These are phyloP conservation scores for Penicillium sp. DNA, from an alignment of 2,329 filamentous ascomycete genomes.

Conservation along the genomic window DNA sequence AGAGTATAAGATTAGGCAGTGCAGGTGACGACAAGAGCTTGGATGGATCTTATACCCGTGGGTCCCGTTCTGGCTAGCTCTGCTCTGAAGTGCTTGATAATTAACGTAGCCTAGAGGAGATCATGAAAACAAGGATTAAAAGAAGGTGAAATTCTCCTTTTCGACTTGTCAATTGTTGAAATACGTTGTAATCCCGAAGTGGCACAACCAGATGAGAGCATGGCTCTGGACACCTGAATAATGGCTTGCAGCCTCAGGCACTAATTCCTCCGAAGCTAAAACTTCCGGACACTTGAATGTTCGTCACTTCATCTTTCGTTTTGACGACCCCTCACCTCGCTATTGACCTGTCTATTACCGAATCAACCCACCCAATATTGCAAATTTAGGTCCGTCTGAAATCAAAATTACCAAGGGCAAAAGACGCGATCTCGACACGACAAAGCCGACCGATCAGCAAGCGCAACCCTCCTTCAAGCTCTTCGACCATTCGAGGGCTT, in stretches of 20 bases:
- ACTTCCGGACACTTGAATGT: constrained; percentile 3
- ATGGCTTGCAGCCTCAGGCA: constrained; percentile 19
- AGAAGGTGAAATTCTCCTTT: too few species aligned
- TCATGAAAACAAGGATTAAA: too few species aligned
- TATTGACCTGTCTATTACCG: neutral
- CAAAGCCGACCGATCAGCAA: neutral
- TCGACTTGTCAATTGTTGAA: too few species aligned
- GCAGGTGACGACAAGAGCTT: neutral
- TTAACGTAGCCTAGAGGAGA: neutral
- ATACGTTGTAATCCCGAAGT: neutral
- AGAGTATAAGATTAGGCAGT: neutral
- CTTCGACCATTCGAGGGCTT: neutral
- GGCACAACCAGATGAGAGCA: neutral
- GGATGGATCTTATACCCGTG: neutral
- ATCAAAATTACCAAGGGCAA: neutral
- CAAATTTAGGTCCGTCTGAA: neutral
- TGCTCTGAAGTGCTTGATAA: neutral
- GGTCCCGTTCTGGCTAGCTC: neutral
- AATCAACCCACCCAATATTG: too few species aligned
- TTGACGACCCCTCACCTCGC: constrained; percentile 5
- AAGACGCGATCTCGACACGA: neutral
- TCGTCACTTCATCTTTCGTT: constrained; percentile 1
- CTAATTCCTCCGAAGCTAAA: constrained; percentile 15
- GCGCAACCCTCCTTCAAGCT: constrained; percentile 1
- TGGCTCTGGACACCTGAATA: constrained; percentile 10